Conservation (phyloP, 441 rosid species). For the Breynia disticha region DNA sequence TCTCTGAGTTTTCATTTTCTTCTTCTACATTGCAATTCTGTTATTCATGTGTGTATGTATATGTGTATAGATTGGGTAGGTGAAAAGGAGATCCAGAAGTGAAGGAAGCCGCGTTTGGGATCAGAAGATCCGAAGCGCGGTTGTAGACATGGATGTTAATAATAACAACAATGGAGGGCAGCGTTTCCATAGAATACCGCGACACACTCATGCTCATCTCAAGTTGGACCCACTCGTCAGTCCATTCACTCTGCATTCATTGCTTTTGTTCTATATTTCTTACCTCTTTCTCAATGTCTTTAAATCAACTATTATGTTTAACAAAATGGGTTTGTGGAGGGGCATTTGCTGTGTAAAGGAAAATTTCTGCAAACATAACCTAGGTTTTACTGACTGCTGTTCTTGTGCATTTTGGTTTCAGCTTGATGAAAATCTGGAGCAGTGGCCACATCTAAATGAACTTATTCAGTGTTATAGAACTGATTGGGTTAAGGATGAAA, state of each 20-base stretch:
- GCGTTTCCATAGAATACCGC: conserved; percentile 74
- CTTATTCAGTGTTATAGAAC: conserved; percentile 76
- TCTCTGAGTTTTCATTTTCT: too few species aligned
- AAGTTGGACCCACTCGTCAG: conserved; percentile 79
- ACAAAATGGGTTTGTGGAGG: too few species aligned
- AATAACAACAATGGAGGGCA: conserved; percentile 35
- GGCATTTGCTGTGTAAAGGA: not conserved
- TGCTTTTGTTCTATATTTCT: not conserved
- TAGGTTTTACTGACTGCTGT: not conserved
- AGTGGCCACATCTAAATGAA: conserved; percentile 96
- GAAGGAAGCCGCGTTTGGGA: too few species aligned
- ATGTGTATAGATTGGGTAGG: too few species aligned
- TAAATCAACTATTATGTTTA: too few species aligned
- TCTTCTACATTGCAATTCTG: too few species aligned
- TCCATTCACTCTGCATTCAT: not conserved
- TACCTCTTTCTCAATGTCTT: too few species aligned
- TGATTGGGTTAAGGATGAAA: conserved; percentile 93
- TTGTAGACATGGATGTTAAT: conserved; percentile 16
- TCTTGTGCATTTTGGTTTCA: conserved; percentile 14
- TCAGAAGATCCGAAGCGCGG: too few species aligned
- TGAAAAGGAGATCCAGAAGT: too few species aligned
- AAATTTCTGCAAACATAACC: not conserved
- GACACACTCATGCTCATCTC: conserved; percentile 56
- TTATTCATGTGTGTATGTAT: too few species aligned
- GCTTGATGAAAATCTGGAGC: conserved; percentile 89